Conservation (phyloP, 2,329 filamentous ascomycete species). For the Cercospora sesami region DNA sequence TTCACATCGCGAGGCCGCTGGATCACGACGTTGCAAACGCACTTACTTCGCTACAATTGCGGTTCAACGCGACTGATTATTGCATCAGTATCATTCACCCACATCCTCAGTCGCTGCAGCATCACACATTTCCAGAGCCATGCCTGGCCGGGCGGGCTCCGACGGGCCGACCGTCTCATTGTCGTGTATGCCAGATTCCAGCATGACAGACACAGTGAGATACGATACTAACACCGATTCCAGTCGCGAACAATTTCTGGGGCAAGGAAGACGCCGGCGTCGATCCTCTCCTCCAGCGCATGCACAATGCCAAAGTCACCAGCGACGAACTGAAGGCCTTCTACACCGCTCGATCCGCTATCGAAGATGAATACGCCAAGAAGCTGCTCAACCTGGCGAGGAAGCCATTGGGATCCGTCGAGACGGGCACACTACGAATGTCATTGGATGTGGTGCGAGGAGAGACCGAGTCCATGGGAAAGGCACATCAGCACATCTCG, state of each 20-base stretch:
- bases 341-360: constrained; percentile 83
- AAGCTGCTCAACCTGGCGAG: constrained; percentile 83
- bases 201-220: not conserved
- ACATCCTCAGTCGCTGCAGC: constrained; percentile 1
- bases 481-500: constrained; percentile 86
- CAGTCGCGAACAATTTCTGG: constrained; percentile 99
- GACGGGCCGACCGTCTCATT: constrained; percentile 41
- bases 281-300: constrained; percentile 83
- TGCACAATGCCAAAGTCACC: constrained; percentile 91
- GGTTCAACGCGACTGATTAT: not conserved
- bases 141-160: constrained; percentile 38
- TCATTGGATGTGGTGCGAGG: constrained; percentile 85
- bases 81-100: not conserved
- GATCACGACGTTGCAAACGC: constrained; percentile 14
- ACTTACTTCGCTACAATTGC: constrained; percentile 12
- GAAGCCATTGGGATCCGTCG: constrained; percentile 85
- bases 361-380: constrained; percentile 94
- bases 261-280: constrained; percentile 98
- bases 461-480: constrained; percentile 90
- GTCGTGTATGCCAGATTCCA: constrained; percentile 35
- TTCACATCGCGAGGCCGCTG: not conserved
- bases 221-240: constrained; percentile 37
- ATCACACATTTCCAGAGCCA: constrained; percentile 22
- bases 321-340: constrained; percentile 92
- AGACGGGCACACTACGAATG: constrained; percentile 76